A percentile compares a stretch with the other conserved stretches of the same genome.
phyloP scores from a whole-genome alignment of 139 green algal genomes.

The Mesotaenium endlicherianum region DNA sequence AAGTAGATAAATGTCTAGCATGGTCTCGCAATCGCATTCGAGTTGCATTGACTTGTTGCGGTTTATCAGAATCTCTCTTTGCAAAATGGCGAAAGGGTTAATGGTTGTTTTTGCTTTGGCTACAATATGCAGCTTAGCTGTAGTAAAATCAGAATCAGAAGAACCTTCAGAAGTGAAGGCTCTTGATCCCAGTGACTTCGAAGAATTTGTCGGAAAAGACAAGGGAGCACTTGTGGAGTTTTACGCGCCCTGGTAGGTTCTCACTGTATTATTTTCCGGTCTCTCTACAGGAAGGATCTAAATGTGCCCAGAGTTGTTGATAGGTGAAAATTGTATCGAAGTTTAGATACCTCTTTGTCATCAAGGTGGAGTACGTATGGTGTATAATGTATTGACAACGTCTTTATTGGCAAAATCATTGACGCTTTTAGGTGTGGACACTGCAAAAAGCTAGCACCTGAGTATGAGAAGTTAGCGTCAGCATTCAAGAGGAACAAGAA shows the following conservation, averaged over 20 bases:
- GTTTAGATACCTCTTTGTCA: not conserved
- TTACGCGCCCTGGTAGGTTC: slow-evolving; percentile 48
- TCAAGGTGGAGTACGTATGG: not conserved
- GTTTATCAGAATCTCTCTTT: too few species aligned
- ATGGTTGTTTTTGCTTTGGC: too few species aligned
- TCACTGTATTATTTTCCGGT: not conserved
- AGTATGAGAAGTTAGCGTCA: slow-evolving; percentile 42
- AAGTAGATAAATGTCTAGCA: too few species aligned
- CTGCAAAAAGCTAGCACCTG: slow-evolving; percentile 54
- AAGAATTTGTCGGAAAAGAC: slow-evolving; percentile 43
- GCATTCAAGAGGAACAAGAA: slow-evolving; percentile 43
- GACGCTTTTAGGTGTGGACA: slow-evolving; percentile 40
- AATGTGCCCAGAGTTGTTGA: not conserved
- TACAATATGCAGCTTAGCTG: too few species aligned
- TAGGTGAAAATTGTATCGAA: not conserved
- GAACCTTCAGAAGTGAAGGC: slow-evolving; percentile 33
- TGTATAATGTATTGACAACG: not conserved
- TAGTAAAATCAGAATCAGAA: not conserved
- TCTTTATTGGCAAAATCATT: not conserved
- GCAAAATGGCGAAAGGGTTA: too few species aligned
- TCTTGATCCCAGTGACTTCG: slow-evolving; percentile 41
- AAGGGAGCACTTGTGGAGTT: slow-evolving; percentile 48
- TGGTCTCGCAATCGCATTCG: too few species aligned
- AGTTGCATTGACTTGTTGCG: too few species aligned
- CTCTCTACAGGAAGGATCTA: not conserved